These are phyloP conservation scores for Trichoderma koningii DNA, from an alignment of 2,329 filamentous ascomycete species.

Conservation along the genomic window DNA sequence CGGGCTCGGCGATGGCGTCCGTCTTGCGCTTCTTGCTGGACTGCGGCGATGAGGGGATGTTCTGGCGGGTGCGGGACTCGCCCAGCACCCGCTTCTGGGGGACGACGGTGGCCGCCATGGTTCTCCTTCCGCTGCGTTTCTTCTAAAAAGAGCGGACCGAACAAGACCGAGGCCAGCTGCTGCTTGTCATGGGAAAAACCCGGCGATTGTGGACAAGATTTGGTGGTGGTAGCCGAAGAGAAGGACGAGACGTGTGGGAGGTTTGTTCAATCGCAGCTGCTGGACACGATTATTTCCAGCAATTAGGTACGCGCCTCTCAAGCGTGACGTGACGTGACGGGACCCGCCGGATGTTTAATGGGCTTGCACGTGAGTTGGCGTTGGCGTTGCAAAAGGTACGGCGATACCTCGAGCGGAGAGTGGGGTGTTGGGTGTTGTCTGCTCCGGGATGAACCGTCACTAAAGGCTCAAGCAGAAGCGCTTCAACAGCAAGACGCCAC, in stretches of 20 bases:
- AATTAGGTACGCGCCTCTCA: constrained; percentile 40
- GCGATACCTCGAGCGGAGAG: not conserved
- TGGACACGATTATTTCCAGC: constrained; percentile 22
- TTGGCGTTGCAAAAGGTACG: not conserved
- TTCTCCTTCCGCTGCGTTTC: not conserved
- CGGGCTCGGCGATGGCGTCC: constrained; percentile 60
- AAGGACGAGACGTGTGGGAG: not conserved
- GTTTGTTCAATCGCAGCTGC: not conserved
- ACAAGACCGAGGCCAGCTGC: constrained; percentile 4
- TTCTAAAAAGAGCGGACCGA: not conserved
- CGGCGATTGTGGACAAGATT: not conserved
- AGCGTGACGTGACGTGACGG: constrained; percentile 46
- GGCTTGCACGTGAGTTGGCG: constrained; percentile 39
- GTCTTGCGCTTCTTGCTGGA: constrained; percentile 82
- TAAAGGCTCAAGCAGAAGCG: not conserved
- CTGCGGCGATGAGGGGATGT: constrained; percentile 58
- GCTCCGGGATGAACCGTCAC: not conserved
- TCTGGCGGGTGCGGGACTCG: constrained; percentile 66
- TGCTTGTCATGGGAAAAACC: constrained; percentile 15
- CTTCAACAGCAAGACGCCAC: constrained; percentile 13
- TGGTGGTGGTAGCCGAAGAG: not conserved
- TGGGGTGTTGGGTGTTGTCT: not conserved
- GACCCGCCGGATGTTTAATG: constrained; percentile 36
- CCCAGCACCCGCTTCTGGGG: constrained; percentile 74
- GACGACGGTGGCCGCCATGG: constrained; percentile 54